Conservation (phyloP, 2,329 filamentous ascomycete genomes). For the Colletotrichum magnum region DNA sequence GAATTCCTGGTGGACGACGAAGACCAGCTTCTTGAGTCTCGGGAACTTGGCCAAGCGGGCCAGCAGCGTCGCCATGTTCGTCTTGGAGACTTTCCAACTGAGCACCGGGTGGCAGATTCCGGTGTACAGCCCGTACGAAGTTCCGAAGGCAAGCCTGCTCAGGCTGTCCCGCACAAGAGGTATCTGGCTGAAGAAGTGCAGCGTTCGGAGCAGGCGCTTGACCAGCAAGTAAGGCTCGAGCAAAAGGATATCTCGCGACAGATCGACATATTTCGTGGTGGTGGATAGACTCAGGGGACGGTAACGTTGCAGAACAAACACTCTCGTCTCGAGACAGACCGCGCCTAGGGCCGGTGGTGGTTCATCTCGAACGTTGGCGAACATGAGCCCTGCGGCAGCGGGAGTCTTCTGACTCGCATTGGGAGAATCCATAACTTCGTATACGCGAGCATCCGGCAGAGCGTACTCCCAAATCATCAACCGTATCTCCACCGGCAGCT, state of each 20-base stretch:
- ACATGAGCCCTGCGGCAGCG: constrained; percentile 60
- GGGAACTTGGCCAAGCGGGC: constrained; percentile 57
- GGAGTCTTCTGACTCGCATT: constrained; percentile 55
- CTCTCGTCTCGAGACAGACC: constrained; percentile 61
- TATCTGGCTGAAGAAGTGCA: constrained; percentile 62
- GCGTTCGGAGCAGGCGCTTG: constrained; percentile 60
- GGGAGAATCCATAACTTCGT: constrained; percentile 62
- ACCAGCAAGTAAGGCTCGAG: constrained; percentile 64
- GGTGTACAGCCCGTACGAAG: constrained; percentile 61
- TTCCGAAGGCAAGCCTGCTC: constrained; percentile 59
- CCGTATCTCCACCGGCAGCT: constrained; percentile 60
- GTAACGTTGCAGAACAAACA: constrained; percentile 59
- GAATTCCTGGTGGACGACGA: constrained; percentile 64
- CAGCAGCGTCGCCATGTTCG: constrained; percentile 60
- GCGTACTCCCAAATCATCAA: constrained; percentile 62
- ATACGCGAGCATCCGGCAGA: constrained; percentile 60
- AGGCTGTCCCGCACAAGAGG: constrained; percentile 58
- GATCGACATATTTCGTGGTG: constrained; percentile 63
- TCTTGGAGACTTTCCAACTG: constrained; percentile 59
- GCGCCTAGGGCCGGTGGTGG: constrained; percentile 59
- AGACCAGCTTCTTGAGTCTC: constrained; percentile 56
- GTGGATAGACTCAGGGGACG: constrained; percentile 58
- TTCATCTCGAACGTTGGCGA: constrained; percentile 61
- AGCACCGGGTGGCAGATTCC: constrained; percentile 62
- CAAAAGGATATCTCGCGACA: constrained; percentile 60